Conservation (phyloP, 2,329 filamentous ascomycete species). For the Cercospora zeae-maydis region DNA sequence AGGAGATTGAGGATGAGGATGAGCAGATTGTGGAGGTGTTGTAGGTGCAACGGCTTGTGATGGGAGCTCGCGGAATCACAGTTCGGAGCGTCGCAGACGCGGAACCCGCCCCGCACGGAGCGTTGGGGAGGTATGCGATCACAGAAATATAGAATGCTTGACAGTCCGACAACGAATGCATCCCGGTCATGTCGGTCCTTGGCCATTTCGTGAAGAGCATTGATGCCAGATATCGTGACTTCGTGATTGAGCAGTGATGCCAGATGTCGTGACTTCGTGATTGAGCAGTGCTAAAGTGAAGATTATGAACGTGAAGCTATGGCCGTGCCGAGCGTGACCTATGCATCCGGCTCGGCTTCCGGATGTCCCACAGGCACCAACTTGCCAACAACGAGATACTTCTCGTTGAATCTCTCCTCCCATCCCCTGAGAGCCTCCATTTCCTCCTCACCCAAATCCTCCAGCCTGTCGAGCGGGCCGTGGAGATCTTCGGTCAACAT, state of each 20-base stretch:
- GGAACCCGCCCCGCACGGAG: background rate
- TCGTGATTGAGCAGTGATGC: background rate
- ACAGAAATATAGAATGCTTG: background rate
- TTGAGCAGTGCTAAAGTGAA: background rate
- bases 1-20: constrained; percentile 40
- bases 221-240: background rate
- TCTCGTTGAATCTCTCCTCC: constrained; percentile 90
- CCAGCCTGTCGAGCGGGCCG: constrained; percentile 72
- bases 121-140: background rate
- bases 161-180: background rate
- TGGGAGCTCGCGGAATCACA: background rate
- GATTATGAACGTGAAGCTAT: background rate
- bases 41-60: background rate
- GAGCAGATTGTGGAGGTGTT: constrained; percentile 27
- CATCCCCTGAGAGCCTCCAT: constrained; percentile 80
- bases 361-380: constrained; percentile 65
- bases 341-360: constrained; percentile 44
- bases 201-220: background rate
- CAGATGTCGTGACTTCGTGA: background rate
- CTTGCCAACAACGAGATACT: constrained; percentile 92
- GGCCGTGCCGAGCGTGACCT: background rate
- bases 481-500: constrained; percentile 92
- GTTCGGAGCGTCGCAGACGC: background rate
- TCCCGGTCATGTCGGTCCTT: background rate
- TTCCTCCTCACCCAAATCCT: constrained; percentile 69